Evolutionary conservation across 768 basidiomycete species (phyloP).

Genomic region (Omphalotus guepiniiformis): DNA sequence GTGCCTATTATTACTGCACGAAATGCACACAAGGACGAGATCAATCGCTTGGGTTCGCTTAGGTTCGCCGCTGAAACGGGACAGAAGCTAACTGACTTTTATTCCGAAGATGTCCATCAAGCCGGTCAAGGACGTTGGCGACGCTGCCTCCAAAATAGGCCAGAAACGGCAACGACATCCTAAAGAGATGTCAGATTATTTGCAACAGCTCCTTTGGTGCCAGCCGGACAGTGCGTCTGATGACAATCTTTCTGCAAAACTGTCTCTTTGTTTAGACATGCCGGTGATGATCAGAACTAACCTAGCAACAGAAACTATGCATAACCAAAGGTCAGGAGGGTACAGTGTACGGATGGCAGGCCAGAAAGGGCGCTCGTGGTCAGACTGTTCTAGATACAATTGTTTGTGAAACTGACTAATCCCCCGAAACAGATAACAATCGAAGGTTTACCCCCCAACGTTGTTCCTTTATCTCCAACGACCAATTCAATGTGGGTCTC

Average conservation of each 20-base stretch:
- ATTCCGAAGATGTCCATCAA: conserved; percentile 9
- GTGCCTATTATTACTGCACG: conserved; percentile 19
- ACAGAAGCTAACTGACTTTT: conserved; percentile 9
- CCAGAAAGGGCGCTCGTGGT: not conserved
- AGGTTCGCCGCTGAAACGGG: conserved; percentile 21
- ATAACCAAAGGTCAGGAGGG: conserved; percentile 8
- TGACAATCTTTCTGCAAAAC: conserved; percentile 7
- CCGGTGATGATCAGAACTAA: conserved; percentile 13
- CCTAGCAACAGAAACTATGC: conserved; percentile 10
- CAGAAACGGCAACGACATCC: not conserved
- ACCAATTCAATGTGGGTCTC: not conserved
- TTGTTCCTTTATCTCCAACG: conserved; percentile 14
- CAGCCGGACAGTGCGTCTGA: conserved; percentile 10
- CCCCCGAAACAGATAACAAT: conserved; percentile 4
- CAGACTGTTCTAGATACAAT: conserved; percentile 1
- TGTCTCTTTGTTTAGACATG: conserved; percentile 14
- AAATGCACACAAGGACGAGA: conserved; percentile 20
- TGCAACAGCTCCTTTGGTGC: conserved; percentile 11
- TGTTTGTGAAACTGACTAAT: conserved; percentile 13
- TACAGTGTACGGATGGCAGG: conserved; percentile 7
- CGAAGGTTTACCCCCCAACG: conserved; percentile 11
- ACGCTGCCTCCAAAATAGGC: not conserved
- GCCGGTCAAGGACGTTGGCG: not conserved
- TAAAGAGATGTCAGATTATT: not conserved
- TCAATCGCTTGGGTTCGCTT: conserved; percentile 18